Conservation (phyloP, 1,139 yeast species). For the Nakaseomyces kungkrabaensis region DNA sequence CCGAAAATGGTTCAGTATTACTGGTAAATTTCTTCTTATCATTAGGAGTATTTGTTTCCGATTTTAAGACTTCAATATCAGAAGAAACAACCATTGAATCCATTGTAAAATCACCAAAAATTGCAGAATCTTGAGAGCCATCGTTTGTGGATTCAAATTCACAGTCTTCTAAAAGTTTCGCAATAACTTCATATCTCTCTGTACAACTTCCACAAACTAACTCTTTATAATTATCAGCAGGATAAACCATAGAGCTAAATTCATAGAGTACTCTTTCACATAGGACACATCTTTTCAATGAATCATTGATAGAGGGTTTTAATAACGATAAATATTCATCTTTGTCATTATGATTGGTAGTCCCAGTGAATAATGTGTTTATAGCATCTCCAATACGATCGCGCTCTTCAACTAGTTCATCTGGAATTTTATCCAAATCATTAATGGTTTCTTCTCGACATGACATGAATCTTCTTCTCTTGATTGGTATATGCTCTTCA, state of each 20-base stretch:
- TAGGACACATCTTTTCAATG: conserved; percentile 47
- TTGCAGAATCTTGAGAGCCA: conserved; percentile 9
- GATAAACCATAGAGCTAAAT: conserved; percentile 38
- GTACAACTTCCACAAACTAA: conserved; percentile 60
- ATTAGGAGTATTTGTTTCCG: conserved; percentile 3
- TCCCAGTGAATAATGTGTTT: background rate
- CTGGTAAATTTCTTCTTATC: conserved; percentile 6
- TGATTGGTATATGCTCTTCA: conserved; percentile 19
- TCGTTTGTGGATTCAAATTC: conserved; percentile 25
- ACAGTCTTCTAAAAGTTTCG: conserved; percentile 32
- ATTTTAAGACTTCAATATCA: conserved; percentile 3
- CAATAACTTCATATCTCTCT: conserved; percentile 45
- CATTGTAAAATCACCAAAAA: conserved; percentile 6
- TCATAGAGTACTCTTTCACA: conserved; percentile 63
- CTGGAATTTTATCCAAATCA: background rate
- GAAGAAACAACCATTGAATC: conserved; percentile 10
- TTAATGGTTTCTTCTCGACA: background rate
- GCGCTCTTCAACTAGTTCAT: background rate
- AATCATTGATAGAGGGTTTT: background rate
- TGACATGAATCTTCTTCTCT: conserved; percentile 6
- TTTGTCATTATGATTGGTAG: conserved; percentile 2
- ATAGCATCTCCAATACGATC: conserved; percentile 4
- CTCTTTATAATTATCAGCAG: conserved; percentile 33
- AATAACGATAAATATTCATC: conserved; percentile 2
- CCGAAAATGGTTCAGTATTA: conserved; percentile 22